Conservation (phyloP, 2,329 filamentous ascomycete genomes). For the Pseudovirgaria hyperparasitica region DNA sequence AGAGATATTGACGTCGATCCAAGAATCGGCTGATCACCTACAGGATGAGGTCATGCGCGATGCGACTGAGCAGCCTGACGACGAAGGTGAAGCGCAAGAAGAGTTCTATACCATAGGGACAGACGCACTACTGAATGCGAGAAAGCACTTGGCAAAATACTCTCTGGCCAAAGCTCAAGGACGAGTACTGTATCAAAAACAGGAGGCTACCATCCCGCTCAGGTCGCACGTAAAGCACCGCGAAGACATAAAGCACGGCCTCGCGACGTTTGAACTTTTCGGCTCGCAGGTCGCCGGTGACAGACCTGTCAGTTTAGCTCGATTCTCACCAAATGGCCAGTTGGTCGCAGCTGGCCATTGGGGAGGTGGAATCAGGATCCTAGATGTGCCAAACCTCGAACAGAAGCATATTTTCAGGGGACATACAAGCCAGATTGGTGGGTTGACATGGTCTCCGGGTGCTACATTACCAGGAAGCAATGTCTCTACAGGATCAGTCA, state of each 20-base stretch:
- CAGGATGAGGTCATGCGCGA: slow-evolving; percentile 40
- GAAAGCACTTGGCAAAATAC: slow-evolving; percentile 68
- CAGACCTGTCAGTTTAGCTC: slow-evolving; percentile 78
- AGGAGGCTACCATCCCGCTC: slow-evolving; percentile 71
- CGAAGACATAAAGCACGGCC: slow-evolving; percentile 71
- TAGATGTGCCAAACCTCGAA: slow-evolving; percentile 71
- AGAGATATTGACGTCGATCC: slow-evolving; percentile 62
- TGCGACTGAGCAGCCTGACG: slow-evolving; percentile 35
- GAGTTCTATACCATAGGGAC: slow-evolving; percentile 90
- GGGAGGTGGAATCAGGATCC: slow-evolving; percentile 76
- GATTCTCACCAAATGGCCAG: slow-evolving; percentile 77
- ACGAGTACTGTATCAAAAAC: slow-evolving; percentile 63
- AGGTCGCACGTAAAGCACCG: slow-evolving; percentile 87
- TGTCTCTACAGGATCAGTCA: slow-evolving; percentile 61
- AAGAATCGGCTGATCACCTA: slow-evolving; percentile 45
- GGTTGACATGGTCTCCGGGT: slow-evolving; percentile 79
- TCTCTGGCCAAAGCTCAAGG: slow-evolving; percentile 72
- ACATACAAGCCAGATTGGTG: slow-evolving; percentile 81
- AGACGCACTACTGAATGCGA: slow-evolving; percentile 58
- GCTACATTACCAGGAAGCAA: slow-evolving; percentile 60
- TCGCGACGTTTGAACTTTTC: slow-evolving; percentile 78
- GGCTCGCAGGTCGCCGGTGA: slow-evolving; percentile 90
- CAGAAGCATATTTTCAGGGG: slow-evolving; percentile 65
- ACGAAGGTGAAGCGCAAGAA: slow-evolving; percentile 47
- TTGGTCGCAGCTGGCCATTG: slow-evolving; percentile 84